Evolutionary conservation across 495 filamentous ascomycete genomes (phyloP).

Genomic region (Staphylotrichum tortipilum): DNA sequence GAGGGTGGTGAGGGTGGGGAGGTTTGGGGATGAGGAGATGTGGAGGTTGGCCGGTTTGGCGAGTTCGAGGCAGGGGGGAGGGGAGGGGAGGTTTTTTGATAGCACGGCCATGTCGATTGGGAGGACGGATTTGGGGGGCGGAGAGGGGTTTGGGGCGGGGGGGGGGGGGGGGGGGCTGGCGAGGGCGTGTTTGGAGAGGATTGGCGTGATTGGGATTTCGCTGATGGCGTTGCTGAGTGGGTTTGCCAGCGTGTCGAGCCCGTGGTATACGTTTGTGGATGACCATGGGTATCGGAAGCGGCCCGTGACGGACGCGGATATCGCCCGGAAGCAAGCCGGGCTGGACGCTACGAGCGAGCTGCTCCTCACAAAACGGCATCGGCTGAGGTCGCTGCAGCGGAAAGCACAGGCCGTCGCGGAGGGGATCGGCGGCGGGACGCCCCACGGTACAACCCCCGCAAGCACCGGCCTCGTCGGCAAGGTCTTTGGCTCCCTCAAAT

Average conservation of each 20-base stretch:
- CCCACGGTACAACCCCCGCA: conserved; percentile 10
- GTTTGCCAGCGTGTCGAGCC: conserved; percentile 69
- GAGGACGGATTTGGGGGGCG: conserved; percentile 15
- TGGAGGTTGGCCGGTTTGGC: conserved; percentile 1
- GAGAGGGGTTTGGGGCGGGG: background rate
- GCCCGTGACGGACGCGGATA: conserved; percentile 58
- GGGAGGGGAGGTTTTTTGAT: conserved; percentile 13
- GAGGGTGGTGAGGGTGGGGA: conserved; percentile 38
- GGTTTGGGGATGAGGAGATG: conserved; percentile 2
- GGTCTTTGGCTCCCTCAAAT: conserved; percentile 45
- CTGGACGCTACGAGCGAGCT: conserved; percentile 68
- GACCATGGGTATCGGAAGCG: conserved; percentile 34
- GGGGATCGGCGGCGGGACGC: conserved; percentile 8
- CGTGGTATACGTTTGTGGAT: conserved; percentile 70
- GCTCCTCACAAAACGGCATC: conserved; percentile 57
- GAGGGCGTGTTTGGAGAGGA: conserved; percentile 66
- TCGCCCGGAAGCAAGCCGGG: conserved; percentile 63
- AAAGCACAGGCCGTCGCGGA: conserved; percentile 43
- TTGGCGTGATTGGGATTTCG: conserved; percentile 72
- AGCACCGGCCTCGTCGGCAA: conserved; percentile 56
- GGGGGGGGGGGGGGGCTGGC: conserved; percentile 40
- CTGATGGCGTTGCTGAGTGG: conserved; percentile 75
- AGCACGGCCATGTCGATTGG: conserved; percentile 21
- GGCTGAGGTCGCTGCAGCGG: conserved; percentile 55
- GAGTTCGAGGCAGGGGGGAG: background rate